phyloP scores from a whole-genome alignment of 1,284 basidiomycete species.

The Cystobasidium sp. region DNA sequence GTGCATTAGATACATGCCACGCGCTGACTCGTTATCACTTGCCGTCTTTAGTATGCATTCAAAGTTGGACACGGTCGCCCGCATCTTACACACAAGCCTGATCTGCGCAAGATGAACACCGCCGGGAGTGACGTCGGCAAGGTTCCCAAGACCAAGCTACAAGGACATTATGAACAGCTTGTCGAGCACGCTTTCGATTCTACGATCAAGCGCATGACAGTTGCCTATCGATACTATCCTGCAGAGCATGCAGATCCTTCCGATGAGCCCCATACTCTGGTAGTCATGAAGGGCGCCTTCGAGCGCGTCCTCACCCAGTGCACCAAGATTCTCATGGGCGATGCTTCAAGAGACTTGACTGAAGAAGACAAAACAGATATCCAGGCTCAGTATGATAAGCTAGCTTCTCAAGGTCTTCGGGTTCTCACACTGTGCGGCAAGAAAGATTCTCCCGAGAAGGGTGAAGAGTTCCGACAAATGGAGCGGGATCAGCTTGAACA shows the following conservation, averaged over 20 bases:
- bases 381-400: slow-evolving; percentile 62
- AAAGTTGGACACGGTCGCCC: slow-evolving; percentile 60
- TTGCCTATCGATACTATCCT: slow-evolving; percentile 58
- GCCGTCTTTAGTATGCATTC: slow-evolving; percentile 40
- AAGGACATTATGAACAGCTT: slow-evolving; percentile 57
- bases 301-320: slow-evolving; percentile 67
- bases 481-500: slow-evolving; percentile 65
- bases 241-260: slow-evolving; percentile 38
- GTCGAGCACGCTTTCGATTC: slow-evolving; percentile 68
- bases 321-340: slow-evolving; percentile 56
- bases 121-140: slow-evolving; percentile 15
- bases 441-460: slow-evolving; percentile 35
- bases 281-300: slow-evolving; percentile 68
- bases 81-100: slow-evolving; percentile 53
- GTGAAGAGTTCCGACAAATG: slow-evolving; percentile 52
- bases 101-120: slow-evolving; percentile 30
- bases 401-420: slow-evolving; percentile 66
- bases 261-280: slow-evolving; percentile 50
- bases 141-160: slow-evolving; percentile 45
- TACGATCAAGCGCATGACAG: slow-evolving; percentile 68
- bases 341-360: slow-evolving; percentile 52
- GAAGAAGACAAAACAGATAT: slow-evolving; percentile 60
- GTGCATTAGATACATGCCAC: background rate
- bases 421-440: slow-evolving; percentile 60
- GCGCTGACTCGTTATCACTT: background rate